Evolutionary conservation across 2,329 filamentous ascomycete species (phyloP), one percentile per base, ranked within the genome.

Genomic region (Hymenoscyphus occultus): DNA sequence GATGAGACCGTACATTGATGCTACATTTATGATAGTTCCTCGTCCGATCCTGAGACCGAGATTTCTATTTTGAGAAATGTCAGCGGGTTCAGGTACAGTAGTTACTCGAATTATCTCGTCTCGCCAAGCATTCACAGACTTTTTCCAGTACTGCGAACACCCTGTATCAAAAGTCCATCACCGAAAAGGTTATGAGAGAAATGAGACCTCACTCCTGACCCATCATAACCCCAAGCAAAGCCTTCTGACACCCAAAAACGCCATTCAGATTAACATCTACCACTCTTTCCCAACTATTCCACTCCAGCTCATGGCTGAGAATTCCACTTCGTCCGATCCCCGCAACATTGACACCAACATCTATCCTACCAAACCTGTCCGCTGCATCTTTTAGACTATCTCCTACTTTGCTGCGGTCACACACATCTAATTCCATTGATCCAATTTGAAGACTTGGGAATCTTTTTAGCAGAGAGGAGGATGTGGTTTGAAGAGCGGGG

Each of bases 301-400:
- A 76, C 0, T 76, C 74, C 51, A 79, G 71, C 64, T 84, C 77
- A 63, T 84, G 79, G 0, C 83, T 85, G 1, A 74, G 73, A 16
- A 71, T 73, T 35, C 78, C 74, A 0, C 71, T 70, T 0, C 81
- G 82, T 6, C 75, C 75, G 32, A 86, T 79, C 2, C 84, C 84
- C 1, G 84, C 84, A 54, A 83, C 82, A 70, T 86, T 86, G 60
- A 86, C 78, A 0, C 82, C 83, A 42, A 84, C 77, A 68, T 87
- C 84, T 54, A 87, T 75, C 2, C 84, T 76, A 9, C 83, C 83
- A 71, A 86, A 86, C 59, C 76, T 71, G 14, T 75, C 71, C 1
- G 79, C 79, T 0, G 77, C 77, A 58, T 77, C 71, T 1, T 75
- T 73, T 7, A 86, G 73, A 22, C 77, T 79, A 3, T 74, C 68